Evolutionary conservation across 2,329 filamentous ascomycete species (phyloP).

Genomic region (Shiraia bambusicola): DNA sequence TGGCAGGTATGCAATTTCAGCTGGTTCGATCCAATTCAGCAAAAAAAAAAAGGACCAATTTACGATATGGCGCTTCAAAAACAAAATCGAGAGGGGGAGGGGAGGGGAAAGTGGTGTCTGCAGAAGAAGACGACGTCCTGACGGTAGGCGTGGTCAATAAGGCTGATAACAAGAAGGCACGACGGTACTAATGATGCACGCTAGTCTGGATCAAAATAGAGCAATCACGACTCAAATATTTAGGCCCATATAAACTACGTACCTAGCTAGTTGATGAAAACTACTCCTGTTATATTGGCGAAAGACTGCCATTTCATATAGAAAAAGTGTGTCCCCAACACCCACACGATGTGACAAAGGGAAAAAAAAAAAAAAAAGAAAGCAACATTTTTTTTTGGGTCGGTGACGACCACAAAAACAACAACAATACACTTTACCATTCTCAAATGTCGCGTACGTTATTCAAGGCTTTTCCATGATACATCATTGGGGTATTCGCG

Average conservation of each 20-base stretch:
- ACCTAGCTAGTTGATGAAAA: too few relatives aligned
- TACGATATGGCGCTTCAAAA: neutral
- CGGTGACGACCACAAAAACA: too few relatives aligned
- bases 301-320: too few relatives aligned
- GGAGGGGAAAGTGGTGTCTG: slow-evolving; percentile 4
- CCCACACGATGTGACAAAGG: too few relatives aligned
- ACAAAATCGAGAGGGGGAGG: slow-evolving; percentile 6
- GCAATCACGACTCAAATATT: too few relatives aligned
- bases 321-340: too few relatives aligned
- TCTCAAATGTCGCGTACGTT: neutral
- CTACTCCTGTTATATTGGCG: too few relatives aligned
- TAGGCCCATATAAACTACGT: too few relatives aligned
- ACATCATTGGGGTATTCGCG: slow-evolving; percentile 10
- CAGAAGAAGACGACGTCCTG: neutral
- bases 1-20: slow-evolving; percentile 46
- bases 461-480: slow-evolving; percentile 8
- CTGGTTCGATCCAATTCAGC: slow-evolving; percentile 17
- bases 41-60: slow-evolving; percentile 15
- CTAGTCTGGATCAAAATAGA: neutral
- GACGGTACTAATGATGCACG: neutral
- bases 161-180: slow-evolving; percentile 8
- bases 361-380: too few relatives aligned
- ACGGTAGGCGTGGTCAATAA: neutral
- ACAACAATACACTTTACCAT: neutral
- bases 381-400: too few relatives aligned